Percentiles rank a stretch among this genome's conserved stretches.
Conservation (phyloP, 352 stramenopile species). For the Saprolegnia parasitica region DNA sequence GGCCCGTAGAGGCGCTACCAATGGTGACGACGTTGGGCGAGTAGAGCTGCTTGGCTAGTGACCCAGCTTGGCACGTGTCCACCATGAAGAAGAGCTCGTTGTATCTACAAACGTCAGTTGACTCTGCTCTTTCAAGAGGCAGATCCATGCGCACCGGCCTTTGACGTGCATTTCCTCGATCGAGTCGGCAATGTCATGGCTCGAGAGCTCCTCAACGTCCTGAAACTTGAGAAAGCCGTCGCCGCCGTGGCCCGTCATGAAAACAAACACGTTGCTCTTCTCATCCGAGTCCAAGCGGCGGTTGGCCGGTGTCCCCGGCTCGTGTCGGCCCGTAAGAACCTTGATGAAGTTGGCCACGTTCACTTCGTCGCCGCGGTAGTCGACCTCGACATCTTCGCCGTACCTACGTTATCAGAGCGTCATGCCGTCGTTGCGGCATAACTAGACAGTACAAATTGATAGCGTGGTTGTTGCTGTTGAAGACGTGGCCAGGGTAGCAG, state of each 20-base stretch:
- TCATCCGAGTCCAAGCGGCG: conserved; percentile 87
- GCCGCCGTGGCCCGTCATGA: conserved; percentile 94
- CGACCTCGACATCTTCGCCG: conserved; percentile 89
- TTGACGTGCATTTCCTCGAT: conserved; percentile 94
- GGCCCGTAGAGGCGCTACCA: conserved; percentile 83
- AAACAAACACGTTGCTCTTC: conserved; percentile 86
- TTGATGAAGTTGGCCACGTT: conserved; percentile 96
- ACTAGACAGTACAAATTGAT: conserved; percentile 62
- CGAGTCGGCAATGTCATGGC: conserved; percentile 88
- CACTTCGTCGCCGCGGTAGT: conserved; percentile 94
- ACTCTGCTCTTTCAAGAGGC: background rate
- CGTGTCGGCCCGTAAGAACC: conserved; percentile 86
- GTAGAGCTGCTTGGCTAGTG: conserved; percentile 79
- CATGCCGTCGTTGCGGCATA: background rate
- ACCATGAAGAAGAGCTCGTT: conserved; percentile 96
- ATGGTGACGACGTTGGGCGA: conserved; percentile 91
- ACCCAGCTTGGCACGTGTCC: conserved; percentile 97
- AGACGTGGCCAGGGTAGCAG: conserved; percentile 86
- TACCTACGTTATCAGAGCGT: conserved; percentile 42
- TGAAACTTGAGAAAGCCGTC: conserved; percentile 99
- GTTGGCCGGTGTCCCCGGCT: conserved; percentile 80
- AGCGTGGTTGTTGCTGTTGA: conserved; percentile 85
- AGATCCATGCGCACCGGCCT: conserved; percentile 49
- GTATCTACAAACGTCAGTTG: conserved; percentile 49
- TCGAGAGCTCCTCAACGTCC: conserved; percentile 95